Percentiles rank a stretch among this genome's conserved stretches.
Evolutionary conservation across 2,329 filamentous ascomycete species (phyloP).

Genomic region (Clarireedia hainanense): DNA sequence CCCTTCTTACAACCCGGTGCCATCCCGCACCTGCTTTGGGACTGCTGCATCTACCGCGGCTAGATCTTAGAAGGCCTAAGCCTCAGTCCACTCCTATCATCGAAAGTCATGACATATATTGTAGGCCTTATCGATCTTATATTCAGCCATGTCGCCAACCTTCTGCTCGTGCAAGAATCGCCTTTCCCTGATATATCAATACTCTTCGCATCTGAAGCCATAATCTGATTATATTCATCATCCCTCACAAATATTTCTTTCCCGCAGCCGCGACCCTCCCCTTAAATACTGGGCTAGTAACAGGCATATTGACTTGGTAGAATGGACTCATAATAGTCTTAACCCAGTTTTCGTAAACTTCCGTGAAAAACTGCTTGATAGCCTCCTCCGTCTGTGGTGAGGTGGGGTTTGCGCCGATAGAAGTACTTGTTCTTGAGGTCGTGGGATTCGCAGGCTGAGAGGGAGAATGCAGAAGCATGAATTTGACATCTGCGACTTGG

Average conservation of each 20-base stretch:
- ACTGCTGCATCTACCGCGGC: too few relatives aligned
- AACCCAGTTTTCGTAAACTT: conserved; percentile 94
- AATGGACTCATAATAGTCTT: conserved; percentile 98
- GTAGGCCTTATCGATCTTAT: neutral
- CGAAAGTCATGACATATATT: too few relatives aligned
- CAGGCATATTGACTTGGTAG: conserved; percentile 76
- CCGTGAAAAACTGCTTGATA: conserved; percentile 86
- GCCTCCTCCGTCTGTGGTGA: conserved; percentile 91
- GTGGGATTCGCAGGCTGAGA: conserved; percentile 37
- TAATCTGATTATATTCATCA: conserved; percentile 30
- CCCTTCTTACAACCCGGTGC: too few relatives aligned
- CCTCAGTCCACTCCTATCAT: too few relatives aligned
- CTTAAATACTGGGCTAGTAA: conserved; percentile 81
- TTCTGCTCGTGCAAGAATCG: neutral
- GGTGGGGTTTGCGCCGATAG: conserved; percentile 75
- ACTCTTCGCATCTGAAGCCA: neutral
- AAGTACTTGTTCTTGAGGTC: conserved; percentile 52
- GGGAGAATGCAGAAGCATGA: conserved; percentile 88
- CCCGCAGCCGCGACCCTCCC: conserved; percentile 76
- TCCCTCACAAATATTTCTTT: conserved; percentile 72
- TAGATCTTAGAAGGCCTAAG: too few relatives aligned
- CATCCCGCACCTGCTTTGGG: too few relatives aligned
- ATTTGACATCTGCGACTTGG: conserved; percentile 59
- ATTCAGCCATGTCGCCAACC: neutral
- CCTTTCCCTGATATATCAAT: neutral